Percentiles rank a stretch among this genome's conserved stretches.
These are phyloP conservation scores for Brassica carinata DNA, from an alignment of 345 rosid species.

Conservation along the genomic window DNA sequence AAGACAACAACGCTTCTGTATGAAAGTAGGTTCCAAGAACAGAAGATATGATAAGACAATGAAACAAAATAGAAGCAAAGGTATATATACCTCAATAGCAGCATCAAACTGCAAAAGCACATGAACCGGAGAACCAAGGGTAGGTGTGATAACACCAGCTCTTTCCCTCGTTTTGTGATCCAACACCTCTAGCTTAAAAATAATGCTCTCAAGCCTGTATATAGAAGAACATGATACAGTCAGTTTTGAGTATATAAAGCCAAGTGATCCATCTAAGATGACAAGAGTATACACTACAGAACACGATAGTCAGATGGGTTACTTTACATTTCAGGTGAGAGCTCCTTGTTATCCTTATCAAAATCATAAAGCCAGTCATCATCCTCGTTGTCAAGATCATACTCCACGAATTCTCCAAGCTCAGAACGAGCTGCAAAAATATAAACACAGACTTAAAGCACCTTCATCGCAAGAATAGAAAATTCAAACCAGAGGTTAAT, in stretches of 20 bases:
- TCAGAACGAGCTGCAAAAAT: conserved; percentile 81
- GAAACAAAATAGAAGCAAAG: conserved; percentile 29
- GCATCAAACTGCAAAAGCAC: conserved; percentile 83
- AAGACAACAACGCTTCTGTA: conserved; percentile 18
- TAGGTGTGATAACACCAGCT: conserved; percentile 86
- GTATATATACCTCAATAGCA: conserved; percentile 84
- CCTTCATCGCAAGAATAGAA: neutral
- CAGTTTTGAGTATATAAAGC: neutral
- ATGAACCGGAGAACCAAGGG: conserved; percentile 82
- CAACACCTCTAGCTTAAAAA: conserved; percentile 90
- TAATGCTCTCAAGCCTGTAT: conserved; percentile 73
- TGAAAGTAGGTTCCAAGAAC: neutral
- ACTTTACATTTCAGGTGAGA: conserved; percentile 68
- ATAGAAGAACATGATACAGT: conserved; percentile 1
- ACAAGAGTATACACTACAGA: neutral
- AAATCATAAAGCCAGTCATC: conserved; percentile 88
- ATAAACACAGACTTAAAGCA: neutral
- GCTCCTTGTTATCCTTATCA: conserved; percentile 59
- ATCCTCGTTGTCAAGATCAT: conserved; percentile 55
- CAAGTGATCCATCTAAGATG: neutral
- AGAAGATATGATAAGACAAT: conserved; percentile 12
- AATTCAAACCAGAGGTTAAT: neutral
- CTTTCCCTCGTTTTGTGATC: conserved; percentile 98
- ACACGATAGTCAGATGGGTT: conserved; percentile 1
- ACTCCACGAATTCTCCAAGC: conserved; percentile 81